Percentiles rank a stretch among this genome's conserved stretches.
Evolutionary conservation across 352 stramenopile genomes (phyloP).

Genomic region (Elongisporangium anandrum): DNA sequence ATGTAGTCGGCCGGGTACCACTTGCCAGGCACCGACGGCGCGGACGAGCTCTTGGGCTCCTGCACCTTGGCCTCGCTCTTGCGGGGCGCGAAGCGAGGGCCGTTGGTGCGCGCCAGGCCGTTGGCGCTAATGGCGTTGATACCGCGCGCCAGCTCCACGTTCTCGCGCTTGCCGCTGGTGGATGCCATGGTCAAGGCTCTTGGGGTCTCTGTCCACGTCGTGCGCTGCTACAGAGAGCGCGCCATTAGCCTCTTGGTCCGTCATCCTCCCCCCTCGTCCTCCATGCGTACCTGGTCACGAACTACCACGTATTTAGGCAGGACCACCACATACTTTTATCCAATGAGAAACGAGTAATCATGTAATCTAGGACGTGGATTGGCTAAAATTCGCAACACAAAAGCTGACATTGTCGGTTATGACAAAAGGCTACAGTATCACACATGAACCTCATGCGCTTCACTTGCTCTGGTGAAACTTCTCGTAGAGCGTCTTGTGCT

Average conservation of each 20-base stretch:
- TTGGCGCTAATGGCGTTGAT: conserved; percentile 80
- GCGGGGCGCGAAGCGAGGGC: conserved; percentile 36
- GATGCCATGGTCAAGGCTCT: not conserved
- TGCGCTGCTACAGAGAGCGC: not conserved
- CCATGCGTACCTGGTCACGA: not conserved
- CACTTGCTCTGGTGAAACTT: conserved; percentile 44
- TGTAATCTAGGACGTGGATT: too few species aligned
- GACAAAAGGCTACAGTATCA: not conserved
- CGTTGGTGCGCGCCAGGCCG: conserved; percentile 56
- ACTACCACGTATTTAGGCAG: not conserved
- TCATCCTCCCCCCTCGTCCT: not conserved
- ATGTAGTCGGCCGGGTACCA: conserved; percentile 76
- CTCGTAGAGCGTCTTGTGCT: conserved; percentile 92
- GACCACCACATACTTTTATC: too few species aligned
- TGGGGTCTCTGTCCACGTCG: not conserved
- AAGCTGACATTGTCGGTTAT: not conserved
- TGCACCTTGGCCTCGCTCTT: conserved; percentile 6
- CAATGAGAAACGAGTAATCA: too few species aligned
- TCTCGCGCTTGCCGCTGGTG: conserved; percentile 29
- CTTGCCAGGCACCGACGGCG: conserved; percentile 24
- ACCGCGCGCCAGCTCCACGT: conserved; percentile 60
- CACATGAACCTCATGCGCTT: too few species aligned
- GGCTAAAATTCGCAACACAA: too few species aligned
- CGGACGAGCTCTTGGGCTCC: conserved; percentile 18
- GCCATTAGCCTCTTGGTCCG: not conserved